Percentiles rank a stretch among this genome's conserved stretches.
Evolutionary conservation across 352 stramenopile species (phyloP).

Genomic region (Thalassiosira exigua): DNA sequence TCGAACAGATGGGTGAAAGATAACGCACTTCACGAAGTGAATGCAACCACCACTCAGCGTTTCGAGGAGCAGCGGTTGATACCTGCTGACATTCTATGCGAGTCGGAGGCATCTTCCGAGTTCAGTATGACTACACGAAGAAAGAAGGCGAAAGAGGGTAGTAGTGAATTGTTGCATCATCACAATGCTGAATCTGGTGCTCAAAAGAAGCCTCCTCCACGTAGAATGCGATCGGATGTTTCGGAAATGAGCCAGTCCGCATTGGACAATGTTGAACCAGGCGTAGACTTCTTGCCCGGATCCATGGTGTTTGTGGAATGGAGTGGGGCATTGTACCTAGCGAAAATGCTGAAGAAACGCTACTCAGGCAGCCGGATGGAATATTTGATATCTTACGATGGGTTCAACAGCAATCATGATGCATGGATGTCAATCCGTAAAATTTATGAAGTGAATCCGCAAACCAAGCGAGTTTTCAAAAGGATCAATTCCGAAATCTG

Average conservation of each 20-base stretch:
- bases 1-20: conserved; percentile 69
- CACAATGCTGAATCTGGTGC: background rate
- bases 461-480: conserved; percentile 63
- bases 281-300: conserved; percentile 64
- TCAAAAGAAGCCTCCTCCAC: conserved; percentile 26
- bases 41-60: conserved; percentile 41
- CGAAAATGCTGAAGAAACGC: conserved; percentile 68
- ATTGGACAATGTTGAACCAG: conserved; percentile 47
- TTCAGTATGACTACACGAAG: conserved; percentile 33
- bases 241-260: conserved; percentile 37
- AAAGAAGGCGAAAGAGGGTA: conserved; percentile 22
- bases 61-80: conserved; percentile 61
- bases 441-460: conserved; percentile 70
- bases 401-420: conserved; percentile 56
- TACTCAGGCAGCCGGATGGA: conserved; percentile 54
- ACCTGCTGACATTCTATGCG: conserved; percentile 38
- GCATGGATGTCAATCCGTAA: conserved; percentile 64
- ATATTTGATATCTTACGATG: conserved; percentile 67
- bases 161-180: conserved; percentile 4
- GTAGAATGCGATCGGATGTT: conserved; percentile 45
- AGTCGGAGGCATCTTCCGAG: conserved; percentile 17
- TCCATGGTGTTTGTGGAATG: conserved; percentile 65
- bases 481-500: conserved; percentile 43
- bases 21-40: conserved; percentile 54
- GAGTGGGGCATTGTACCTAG: conserved; percentile 58